Base-by-base conservation (phyloP, 805 yeast genomes). In the Priceomyces haplophilus region DNA sequence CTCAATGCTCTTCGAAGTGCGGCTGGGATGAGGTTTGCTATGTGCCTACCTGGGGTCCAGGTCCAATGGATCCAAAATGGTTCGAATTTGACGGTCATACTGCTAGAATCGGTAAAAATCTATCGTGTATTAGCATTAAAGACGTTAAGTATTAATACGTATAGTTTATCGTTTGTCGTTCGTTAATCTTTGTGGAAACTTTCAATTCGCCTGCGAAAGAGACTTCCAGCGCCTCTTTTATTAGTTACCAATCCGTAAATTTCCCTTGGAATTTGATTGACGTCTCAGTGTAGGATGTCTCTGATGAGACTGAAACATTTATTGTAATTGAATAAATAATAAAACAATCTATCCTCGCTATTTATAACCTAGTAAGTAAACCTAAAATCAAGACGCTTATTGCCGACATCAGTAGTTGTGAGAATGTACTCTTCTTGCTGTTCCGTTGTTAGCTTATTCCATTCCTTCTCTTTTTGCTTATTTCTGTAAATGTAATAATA, bases 21-120 rank as follows among this genome's bases (percentile, higher is more conserved):
- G 59, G 47, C 0, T 59, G 64, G 62, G 72, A 76, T 48, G 79
- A 76, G 48, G 55, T 78, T 3, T 79, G 84, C 48, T 77, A 67
- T 42, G 68, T 79, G 11, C 83, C 83, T 1, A 72, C 81, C 0
- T 78, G 83, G 83, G 61, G 83, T 75, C 83, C 83, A 3, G 40
- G 49, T 13, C 46, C 46, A 6, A 35, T 45, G 43, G 46, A 36
- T 17, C 13, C 19, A 10, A 24, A 25, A 35, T 42, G 37, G 40
- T 43, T 32, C 27, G 38, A 37, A n/a, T 34, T 17, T 24, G 47
- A 46, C 39, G 50, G 50, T n/a, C 41, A 43, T n/a, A 37, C 41
- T 16, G 41, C 37, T 29, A 41, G 40, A 37, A 40, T 46, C 31
- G 37, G 40, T 5, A 20, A 44, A 32, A 43, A 36, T 15, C 27